Evolutionary conservation across 352 stramenopile species (phyloP), one percentile per base, ranked within the genome.

Genomic region (Phytophthora macrochlamydospora): DNA sequence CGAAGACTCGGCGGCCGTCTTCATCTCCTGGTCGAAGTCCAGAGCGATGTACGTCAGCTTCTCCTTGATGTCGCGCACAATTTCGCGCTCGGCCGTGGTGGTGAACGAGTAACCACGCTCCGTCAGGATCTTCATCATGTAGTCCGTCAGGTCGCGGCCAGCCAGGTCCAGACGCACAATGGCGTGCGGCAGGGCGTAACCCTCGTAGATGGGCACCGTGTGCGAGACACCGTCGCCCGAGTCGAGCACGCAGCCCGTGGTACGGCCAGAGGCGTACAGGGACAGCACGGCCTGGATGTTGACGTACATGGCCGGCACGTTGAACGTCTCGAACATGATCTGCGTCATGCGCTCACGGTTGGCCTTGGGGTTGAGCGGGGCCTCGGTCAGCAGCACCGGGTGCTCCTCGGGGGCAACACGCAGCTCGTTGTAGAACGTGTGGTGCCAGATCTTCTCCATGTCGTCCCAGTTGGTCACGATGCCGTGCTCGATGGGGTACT

Each of bases 371-470:
- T 99, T 99, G 7, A 99, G 75, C 1, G 97, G 96, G 30, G 96
- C 87, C 81, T 98, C 94, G 12, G 93, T 98, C 12, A 98, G 76
- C 51, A 98, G 81, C 56, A 99, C 97, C 12, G 97, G 96, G 78
- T 99, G 97, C 67, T 98, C 97, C 69, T 99, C 97, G 3, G 97
- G 97, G 30, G 91, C 92, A 7, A 98, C 90, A 55, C 92, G 88
- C 55, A 98, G 78, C 76, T 98, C 93, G 81, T 99, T 99, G 93
- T 99, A 99, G 84, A 99, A 99, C 65, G 97, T 99, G 92, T 99
- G 97, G 79, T 99, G 90, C 98, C 98, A 99, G 66, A 99, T 99
- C 90, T 99, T 99, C 80, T 99, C 97, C 97, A 99, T 99, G 80
- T 99, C 96, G 79, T 99, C 97, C 98, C 98, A 99, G 86, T 99